phyloP scores from a whole-genome alignment of 148 eudicot genomes.

The Oxyria digyna region DNA sequence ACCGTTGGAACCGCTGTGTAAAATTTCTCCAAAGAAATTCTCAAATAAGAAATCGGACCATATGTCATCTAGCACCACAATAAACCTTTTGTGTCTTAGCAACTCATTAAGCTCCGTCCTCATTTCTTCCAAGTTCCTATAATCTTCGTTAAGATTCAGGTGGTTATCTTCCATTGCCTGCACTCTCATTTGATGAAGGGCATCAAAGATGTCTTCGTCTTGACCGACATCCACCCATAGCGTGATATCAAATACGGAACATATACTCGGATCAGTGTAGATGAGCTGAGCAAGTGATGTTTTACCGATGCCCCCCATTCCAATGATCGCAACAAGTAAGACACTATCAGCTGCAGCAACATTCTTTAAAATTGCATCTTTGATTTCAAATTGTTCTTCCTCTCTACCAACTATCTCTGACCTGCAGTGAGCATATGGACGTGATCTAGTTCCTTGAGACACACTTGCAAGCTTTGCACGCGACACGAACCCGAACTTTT shows the following conservation, averaged over 20 bases:
- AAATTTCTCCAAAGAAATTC: neutral
- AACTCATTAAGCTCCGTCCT: neutral
- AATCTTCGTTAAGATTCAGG: neutral
- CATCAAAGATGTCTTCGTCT: neutral
- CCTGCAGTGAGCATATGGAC: neutral
- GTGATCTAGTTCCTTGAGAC: neutral
- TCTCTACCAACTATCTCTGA: neutral
- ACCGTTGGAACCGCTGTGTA: neutral
- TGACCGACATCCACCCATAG: neutral
- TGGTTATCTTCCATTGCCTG: neutral
- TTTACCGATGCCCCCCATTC: neutral
- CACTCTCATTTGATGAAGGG: neutral
- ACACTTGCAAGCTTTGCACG: neutral
- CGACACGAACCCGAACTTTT: neutral
- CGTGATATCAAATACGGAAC: neutral
- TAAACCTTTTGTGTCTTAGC: neutral
- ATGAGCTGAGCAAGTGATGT: neutral
- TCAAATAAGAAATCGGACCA: neutral
- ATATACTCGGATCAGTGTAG: neutral
- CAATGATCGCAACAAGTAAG: neutral
- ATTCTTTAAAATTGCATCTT: neutral
- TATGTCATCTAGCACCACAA: neutral
- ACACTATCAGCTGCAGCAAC: neutral
- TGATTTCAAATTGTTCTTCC: neutral
- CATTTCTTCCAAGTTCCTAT: neutral